These are phyloP conservation scores for Tulasnella sp. DNA, from an alignment of 768 basidiomycete species.

Conservation along the genomic window DNA sequence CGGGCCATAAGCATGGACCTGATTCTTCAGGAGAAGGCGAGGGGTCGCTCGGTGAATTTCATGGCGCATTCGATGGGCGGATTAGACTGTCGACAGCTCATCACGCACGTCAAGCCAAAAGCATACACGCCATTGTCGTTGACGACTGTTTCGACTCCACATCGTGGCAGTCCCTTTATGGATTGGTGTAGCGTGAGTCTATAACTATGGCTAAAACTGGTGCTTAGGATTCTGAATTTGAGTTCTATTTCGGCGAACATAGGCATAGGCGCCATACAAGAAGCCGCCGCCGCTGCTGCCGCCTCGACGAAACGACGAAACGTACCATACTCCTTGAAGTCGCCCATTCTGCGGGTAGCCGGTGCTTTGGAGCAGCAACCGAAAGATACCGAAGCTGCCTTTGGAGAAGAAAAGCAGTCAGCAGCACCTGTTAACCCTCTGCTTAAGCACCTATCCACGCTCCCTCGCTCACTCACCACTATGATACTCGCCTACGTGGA, in stretches of 20 bases:
- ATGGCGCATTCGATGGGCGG: constrained; percentile 97
- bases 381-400: constrained; percentile 16
- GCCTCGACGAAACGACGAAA: constrained; percentile 16
- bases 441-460: constrained; percentile 5
- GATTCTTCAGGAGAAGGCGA: constrained; percentile 51
- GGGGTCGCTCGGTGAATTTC: constrained; percentile 78
- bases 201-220: background rate
- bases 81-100: constrained; percentile 85
- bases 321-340: constrained; percentile 33
- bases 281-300: constrained; percentile 6
- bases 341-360: constrained; percentile 27
- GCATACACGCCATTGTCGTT: constrained; percentile 80
- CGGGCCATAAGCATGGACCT: constrained; percentile 67
- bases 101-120: constrained; percentile 69
- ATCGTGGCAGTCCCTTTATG: constrained; percentile 97
- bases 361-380: background rate
- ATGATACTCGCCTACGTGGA: constrained; percentile 82
- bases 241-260: constrained; percentile 51
- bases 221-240: background rate
- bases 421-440: background rate
- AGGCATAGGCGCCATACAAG: constrained; percentile 53
- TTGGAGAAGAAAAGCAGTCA: too few relatives aligned
- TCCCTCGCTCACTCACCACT: constrained; percentile 37
- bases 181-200: constrained; percentile 85
- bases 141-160: constrained; percentile 85